Base-by-base conservation (phyloP, 495 filamentous ascomycete species). In the Tuber borchii region DNA sequence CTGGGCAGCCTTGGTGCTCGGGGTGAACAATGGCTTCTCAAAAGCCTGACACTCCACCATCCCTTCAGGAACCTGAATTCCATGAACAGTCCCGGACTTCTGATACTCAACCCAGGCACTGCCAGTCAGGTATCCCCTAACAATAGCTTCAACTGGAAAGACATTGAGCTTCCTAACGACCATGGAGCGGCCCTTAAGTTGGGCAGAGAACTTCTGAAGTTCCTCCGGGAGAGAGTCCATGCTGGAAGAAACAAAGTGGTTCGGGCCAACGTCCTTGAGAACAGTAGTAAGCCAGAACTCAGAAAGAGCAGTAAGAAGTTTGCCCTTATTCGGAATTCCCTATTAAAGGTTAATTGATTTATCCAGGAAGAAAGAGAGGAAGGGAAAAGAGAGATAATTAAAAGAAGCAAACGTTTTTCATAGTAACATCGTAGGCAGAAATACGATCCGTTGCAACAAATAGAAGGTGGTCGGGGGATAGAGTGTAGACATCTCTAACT, bases 101-200 rank as follows among this genome's bases (percentile, higher is more conserved):
- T 90, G 84, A 77, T 87, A 88, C 84, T 97, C 94, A 44, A 86
- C 87, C 95, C 95, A 99, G 6, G 93, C 94, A 74, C 91, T 92
- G 19, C 95, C 95, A 9, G 94, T 97, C 84, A 99, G 91, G 84
- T 97, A 97, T 74, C 95, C 95, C 43, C 95, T 90, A 3, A 97
- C 94, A 75, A 94, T 93, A 26, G 91, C 93, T 85, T 98, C 95
- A 76, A 98, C 88, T n/a, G 93, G 93, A 75, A 97, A 90, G 71
- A 96, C 88, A 73, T 90, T 88, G 42, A 93, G 87, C 77, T 89
- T 90, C 77, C 91, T 90, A 72, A 97, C 93, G 76, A 91, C 88
- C 94, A 97, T 97, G 79, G 88, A 90, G 65, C 94, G 90, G 79
- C 87, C 87, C 72, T 89, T 88, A 26, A 95, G 86, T 70, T 87